phyloP scores from a whole-genome alignment of 208 protist genomes.

The Blastocrithidia nonstop region DNA sequence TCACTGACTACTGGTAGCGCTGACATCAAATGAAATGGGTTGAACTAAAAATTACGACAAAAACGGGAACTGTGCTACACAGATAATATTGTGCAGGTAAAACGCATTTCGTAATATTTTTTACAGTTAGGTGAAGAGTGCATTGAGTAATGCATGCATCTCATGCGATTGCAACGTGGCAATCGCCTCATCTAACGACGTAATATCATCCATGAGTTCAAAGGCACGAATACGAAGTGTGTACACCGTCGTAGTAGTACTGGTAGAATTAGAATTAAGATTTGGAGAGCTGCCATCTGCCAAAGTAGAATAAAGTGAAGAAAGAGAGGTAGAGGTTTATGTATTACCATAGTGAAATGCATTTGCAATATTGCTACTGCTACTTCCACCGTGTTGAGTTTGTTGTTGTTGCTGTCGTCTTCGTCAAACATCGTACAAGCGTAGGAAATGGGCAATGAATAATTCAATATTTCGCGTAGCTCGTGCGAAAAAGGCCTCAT shows the following conservation, averaged over 20 bases:
- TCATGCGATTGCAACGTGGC: slow-evolving; percentile 40
- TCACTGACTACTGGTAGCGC: slow-evolving; percentile 24
- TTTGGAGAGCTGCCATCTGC: too few relatives aligned
- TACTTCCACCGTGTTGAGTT: slow-evolving; percentile 7
- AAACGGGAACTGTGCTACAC: slow-evolving; percentile 59
- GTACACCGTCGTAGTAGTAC: slow-evolving; percentile 29
- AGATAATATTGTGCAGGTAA: slow-evolving; percentile 52
- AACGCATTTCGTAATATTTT: slow-evolving; percentile 71
- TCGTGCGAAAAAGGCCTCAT: slow-evolving; percentile 56
- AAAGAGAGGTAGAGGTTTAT: too few relatives aligned
- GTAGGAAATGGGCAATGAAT: slow-evolving; percentile 56
- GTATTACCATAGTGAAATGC: neutral
- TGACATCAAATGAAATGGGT: slow-evolving; percentile 22
- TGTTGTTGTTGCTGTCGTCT: slow-evolving; percentile 16
- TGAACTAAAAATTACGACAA: slow-evolving; percentile 25
- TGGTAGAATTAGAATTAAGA: slow-evolving; percentile 1
- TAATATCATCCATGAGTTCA: slow-evolving; percentile 30
- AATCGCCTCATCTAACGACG: slow-evolving; percentile 57
- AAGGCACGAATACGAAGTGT: slow-evolving; percentile 35
- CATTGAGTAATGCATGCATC: slow-evolving; percentile 43
- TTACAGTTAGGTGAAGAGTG: slow-evolving; percentile 61
- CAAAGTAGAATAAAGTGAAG: too few relatives aligned
- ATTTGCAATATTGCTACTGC: neutral
- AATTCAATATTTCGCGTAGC: slow-evolving; percentile 41
- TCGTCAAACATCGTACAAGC: slow-evolving; percentile 58